These are phyloP conservation scores for Aphanocladium album DNA, from an alignment of 2,329 filamentous ascomycete species.

Conservation along the genomic window DNA sequence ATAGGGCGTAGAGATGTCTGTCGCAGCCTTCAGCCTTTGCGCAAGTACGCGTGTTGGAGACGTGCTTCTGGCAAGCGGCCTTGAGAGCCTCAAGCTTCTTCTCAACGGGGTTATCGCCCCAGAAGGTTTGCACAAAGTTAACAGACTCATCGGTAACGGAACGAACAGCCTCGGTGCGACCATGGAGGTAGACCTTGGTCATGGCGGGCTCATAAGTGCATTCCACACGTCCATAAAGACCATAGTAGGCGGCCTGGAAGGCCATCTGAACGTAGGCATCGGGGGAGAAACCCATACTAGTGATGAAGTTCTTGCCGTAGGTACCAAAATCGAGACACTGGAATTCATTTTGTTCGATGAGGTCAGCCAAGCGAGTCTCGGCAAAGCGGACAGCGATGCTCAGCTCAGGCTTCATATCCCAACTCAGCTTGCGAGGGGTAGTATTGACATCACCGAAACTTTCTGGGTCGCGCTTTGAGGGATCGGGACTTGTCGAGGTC, in stretches of 20 bases:
- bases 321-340: conserved; percentile 80
- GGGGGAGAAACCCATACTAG: conserved; percentile 91
- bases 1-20: conserved; percentile 87
- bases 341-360: conserved; percentile 96
- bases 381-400: conserved; percentile 90
- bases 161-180: conserved; percentile 88
- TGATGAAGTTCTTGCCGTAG: conserved; percentile 98
- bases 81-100: conserved; percentile 82
- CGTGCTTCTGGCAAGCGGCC: conserved; percentile 79
- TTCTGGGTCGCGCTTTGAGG: conserved; percentile 81
- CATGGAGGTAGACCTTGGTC: conserved; percentile 92
- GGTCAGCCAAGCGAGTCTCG: conserved; percentile 86
- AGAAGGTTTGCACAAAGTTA: conserved; percentile 90
- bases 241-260: conserved; percentile 96
- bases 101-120: conserved; percentile 80
- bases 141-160: conserved; percentile 77
- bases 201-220: conserved; percentile 97
- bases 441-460: conserved; percentile 92
- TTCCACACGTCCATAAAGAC: conserved; percentile 87
- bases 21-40: conserved; percentile 89
- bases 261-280: conserved; percentile 99
- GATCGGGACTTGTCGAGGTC: conserved; percentile 86
- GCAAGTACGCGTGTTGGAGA: conserved; percentile 73
- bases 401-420: conserved; percentile 93
- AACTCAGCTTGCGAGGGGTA: conserved; percentile 92